phyloP scores from a whole-genome alignment of 495 filamentous ascomycete genomes.

The Melanomma pulvis-pyrius region DNA sequence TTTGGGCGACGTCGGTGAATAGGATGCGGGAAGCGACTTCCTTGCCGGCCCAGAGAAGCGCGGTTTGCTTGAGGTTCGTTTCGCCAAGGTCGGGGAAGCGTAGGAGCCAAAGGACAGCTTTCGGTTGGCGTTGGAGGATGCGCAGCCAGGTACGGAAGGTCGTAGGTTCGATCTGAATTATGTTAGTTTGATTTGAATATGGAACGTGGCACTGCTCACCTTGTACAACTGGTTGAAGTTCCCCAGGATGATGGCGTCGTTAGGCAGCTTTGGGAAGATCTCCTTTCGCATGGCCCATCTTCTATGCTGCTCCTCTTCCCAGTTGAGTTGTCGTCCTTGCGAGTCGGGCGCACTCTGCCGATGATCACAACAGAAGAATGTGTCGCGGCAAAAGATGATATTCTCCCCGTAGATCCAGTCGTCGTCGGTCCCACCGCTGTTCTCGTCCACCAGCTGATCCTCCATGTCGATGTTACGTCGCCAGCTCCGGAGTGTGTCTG shows the following conservation, averaged over 20 bases:
- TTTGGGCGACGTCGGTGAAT: conserved; percentile 96
- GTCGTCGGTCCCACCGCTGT: conserved; percentile 62
- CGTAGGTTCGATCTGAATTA: conserved; percentile 85
- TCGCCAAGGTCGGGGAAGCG: conserved; percentile 96
- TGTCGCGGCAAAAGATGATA: conserved; percentile 90
- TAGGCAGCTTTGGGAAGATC: conserved; percentile 79
- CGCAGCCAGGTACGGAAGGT: conserved; percentile 97
- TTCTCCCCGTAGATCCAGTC: conserved; percentile 98
- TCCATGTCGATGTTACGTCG: conserved; percentile 72
- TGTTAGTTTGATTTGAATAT: background rate
- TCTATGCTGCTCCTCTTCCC: conserved; percentile 82
- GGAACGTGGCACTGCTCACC: conserved; percentile 54
- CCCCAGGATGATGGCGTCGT: conserved; percentile 88
- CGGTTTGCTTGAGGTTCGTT: conserved; percentile 76
- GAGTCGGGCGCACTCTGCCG: conserved; percentile 85
- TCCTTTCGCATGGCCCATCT: conserved; percentile 96
- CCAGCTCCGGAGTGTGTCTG: conserved; percentile 75
- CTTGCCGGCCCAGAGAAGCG: conserved; percentile 78
- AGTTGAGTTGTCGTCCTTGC: conserved; percentile 64
- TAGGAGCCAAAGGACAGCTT: conserved; percentile 92
- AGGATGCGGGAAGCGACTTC: conserved; percentile 88
- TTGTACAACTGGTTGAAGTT: conserved; percentile 99
- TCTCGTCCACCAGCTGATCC: conserved; percentile 71
- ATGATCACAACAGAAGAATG: conserved; percentile 99
- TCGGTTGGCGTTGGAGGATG: conserved; percentile 83